Percentiles rank a stretch among this genome's conserved stretches.
Evolutionary conservation across 345 rosid genomes (phyloP).

Genomic region (Bretschneidera sinensis): DNA sequence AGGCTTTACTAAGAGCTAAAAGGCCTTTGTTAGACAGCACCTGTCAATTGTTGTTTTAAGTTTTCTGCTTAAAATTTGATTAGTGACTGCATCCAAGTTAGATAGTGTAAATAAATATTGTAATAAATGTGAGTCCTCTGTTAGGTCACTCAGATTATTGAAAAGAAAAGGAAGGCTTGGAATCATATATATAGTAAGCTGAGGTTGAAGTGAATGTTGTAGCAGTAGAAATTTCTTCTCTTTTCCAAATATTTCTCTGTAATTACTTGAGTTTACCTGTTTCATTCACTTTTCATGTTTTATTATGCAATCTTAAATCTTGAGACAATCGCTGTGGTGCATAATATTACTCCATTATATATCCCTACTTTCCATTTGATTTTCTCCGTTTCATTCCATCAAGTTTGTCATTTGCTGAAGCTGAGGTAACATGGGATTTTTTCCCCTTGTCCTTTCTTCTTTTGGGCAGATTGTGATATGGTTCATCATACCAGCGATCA

Average conservation of each 20-base stretch:
- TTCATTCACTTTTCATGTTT: neutral
- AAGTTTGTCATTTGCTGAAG: neutral
- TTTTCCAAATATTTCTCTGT: neutral
- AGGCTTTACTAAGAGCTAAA: too few relatives aligned
- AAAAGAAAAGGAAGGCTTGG: too few relatives aligned
- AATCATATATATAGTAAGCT: too few relatives aligned
- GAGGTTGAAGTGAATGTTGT: too few relatives aligned
- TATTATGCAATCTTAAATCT: neutral
- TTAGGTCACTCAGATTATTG: too few relatives aligned
- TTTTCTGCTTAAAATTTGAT: too few relatives aligned
- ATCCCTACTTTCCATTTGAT: neutral
- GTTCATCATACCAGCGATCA: slow-evolving; percentile 62
- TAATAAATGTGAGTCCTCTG: too few relatives aligned
- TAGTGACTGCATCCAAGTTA: too few relatives aligned
- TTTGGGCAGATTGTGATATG: slow-evolving; percentile 74
- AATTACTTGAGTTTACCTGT: neutral
- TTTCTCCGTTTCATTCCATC: neutral
- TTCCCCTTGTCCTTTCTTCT: neutral
- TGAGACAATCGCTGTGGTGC: neutral
- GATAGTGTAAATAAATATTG: too few relatives aligned
- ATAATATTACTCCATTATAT: too few relatives aligned
- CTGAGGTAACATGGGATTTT: neutral
- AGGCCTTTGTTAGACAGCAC: too few relatives aligned
- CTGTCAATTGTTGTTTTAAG: too few relatives aligned
- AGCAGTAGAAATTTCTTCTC: neutral